Percentiles rank a stretch among this genome's conserved stretches.
Evolutionary conservation across 169 alveolate species (phyloP).

Genomic region (Miamiensis avidus): DNA sequence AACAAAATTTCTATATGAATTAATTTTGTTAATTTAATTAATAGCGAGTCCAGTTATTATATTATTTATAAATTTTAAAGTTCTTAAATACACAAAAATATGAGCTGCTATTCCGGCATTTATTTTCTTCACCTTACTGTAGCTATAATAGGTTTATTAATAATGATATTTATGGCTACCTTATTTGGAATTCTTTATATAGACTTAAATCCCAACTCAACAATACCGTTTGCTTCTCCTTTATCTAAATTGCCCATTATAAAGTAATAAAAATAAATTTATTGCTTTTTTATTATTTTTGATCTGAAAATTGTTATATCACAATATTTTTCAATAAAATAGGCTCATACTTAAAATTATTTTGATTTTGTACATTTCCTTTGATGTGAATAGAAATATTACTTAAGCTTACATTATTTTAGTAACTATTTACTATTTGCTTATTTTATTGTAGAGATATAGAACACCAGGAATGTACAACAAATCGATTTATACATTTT

Average conservation of each 20-base stretch:
- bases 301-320: not conserved
- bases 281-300: not conserved
- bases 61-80: too few species aligned
- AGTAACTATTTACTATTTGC: constrained; percentile 6
- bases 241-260: constrained; percentile 17
- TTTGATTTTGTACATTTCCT: constrained; percentile 29
- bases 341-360: not conserved
- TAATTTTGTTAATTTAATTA: too few species aligned
- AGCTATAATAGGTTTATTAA: constrained; percentile 11
- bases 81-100: not conserved
- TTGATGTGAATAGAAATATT: constrained; percentile 23
- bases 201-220: constrained; percentile 37
- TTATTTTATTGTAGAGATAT: constrained; percentile 23
- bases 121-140: constrained; percentile 33
- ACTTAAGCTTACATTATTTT: constrained; percentile 10
- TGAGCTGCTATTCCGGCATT: constrained; percentile 34
- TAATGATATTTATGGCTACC: not conserved
- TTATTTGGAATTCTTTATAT: constrained; percentile 16
- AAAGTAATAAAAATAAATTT: not conserved
- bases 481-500: constrained; percentile 9
- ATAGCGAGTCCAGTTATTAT: not conserved
- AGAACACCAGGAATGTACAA: constrained; percentile 22
- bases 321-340: too few species aligned
- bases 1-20: too few species aligned
- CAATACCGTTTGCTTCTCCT: constrained; percentile 45